Evolutionary conservation across 129 eudicot species (phyloP), one percentile per base, ranked within the genome.

Genomic region (Escallonia rubra): DNA sequence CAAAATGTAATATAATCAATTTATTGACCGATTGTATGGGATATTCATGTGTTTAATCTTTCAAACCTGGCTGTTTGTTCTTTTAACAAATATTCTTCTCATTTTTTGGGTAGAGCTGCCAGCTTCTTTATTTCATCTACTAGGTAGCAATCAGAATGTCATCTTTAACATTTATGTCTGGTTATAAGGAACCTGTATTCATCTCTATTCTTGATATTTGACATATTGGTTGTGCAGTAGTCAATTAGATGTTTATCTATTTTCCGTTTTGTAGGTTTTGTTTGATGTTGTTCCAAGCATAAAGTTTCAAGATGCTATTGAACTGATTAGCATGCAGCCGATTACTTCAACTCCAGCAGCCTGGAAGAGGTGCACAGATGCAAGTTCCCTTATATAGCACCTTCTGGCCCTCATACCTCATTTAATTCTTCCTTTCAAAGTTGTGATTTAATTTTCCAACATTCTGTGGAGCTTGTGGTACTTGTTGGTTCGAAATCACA

Each of bases 241-340:
- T 23, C 34, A 23, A 23, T 23, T 23, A 23, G 34, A 23, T 23
- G 34, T 73, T 61, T 63, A 51, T 64, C 40, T 54, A 23, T 59
- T 62, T 69, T 38, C 55, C 61, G 64, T 46, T 43, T 42, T 51
- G 45, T 47, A 93, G 99, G 99, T 93, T 61, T 77, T 93, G 64
- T 93, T 93, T 82, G 99, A 93, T 66, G 88, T 93, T 41, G 99
- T 93, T 67, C 96, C 96, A 59, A 72, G 75, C 81, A 85, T 93
- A 55, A 82, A 86, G 71, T 93, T 79, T 81, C 95, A 86, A 78
- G 99, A 89, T 59, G 96, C 96, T 49, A 73, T 93, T 54, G 91
- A 93, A 76, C 70, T 93, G 70, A 74, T 93, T 70, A 84, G 92
- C 95, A 84, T 93, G 96, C 99, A 93, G 83, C 99, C 96, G 6